Conservation (phyloP, 306 rosid species). For the Pueraria montana region DNA sequence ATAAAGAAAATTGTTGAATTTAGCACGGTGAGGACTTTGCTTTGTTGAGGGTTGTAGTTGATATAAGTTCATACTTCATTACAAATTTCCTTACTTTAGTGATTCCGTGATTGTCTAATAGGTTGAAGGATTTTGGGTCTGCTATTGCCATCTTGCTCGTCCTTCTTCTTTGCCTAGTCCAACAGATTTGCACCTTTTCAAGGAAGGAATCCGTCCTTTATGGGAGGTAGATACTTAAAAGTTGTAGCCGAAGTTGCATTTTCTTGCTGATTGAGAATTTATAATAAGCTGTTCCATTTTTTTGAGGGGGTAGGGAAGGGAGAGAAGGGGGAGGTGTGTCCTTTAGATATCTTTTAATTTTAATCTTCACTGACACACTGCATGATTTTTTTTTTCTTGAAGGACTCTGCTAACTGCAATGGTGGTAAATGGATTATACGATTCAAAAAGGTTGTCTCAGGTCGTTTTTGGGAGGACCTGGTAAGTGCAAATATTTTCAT, state of each 20-base stretch:
- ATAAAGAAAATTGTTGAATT: slow-evolving; percentile 91
- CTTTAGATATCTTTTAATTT: slow-evolving; percentile 24
- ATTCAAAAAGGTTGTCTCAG: slow-evolving; percentile 86
- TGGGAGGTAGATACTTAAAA: slow-evolving; percentile 76
- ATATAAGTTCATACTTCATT: not conserved
- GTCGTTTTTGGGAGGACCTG: slow-evolving; percentile 97
- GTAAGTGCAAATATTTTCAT: slow-evolving; percentile 59
- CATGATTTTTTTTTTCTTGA: slow-evolving; percentile 30
- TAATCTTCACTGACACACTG: slow-evolving; percentile 22
- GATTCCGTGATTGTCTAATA: slow-evolving; percentile 36
- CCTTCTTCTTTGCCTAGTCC: slow-evolving; percentile 91
- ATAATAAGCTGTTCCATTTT: slow-evolving; percentile 32
- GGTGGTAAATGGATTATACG: slow-evolving; percentile 98
- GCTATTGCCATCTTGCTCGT: slow-evolving; percentile 90
- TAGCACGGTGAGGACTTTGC: slow-evolving; percentile 70
- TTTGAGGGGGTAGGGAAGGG: not conserved
- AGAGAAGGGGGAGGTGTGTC: not conserved
- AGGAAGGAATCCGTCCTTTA: slow-evolving; percentile 94
- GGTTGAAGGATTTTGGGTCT: slow-evolving; percentile 97
- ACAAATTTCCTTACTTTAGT: slow-evolving; percentile 23
- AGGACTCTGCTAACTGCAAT: slow-evolving; percentile 96
- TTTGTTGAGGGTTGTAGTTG: slow-evolving; percentile 11
- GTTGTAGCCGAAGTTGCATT: slow-evolving; percentile 23
- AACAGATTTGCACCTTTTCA: slow-evolving; percentile 93
- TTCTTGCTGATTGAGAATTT: slow-evolving; percentile 23